Conservation (phyloP, 768 basidiomycete species). For the Amanita jacksonii region DNA sequence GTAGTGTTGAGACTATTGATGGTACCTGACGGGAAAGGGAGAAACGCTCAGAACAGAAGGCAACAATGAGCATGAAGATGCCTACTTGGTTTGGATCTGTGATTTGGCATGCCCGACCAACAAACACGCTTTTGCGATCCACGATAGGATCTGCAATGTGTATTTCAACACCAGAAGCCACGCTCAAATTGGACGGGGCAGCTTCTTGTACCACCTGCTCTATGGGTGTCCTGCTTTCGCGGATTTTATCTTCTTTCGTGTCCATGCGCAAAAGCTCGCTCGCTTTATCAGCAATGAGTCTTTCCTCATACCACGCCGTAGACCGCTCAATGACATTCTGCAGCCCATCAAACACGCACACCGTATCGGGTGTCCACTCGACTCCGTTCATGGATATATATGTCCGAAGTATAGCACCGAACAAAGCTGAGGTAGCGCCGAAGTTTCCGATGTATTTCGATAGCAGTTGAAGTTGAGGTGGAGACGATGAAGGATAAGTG, state of each 20-base stretch:
- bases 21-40: too few species aligned
- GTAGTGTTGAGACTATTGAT: constrained; percentile 51
- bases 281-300: constrained; percentile 42
- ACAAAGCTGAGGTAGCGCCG: constrained; percentile 62
- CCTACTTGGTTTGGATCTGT: constrained; percentile 66
- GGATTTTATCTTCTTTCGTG: constrained; percentile 16
- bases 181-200: constrained; percentile 9
- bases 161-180: constrained; percentile 57
- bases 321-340: constrained; percentile 65
- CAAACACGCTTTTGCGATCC: constrained; percentile 79
- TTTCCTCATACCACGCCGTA: constrained; percentile 63
- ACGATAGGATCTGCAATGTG: constrained; percentile 69
- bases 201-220: background rate
- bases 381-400: constrained; percentile 71
- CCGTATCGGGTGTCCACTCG: constrained; percentile 64
- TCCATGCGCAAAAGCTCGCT: constrained; percentile 52
- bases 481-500: constrained; percentile 54
- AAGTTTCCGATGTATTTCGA: constrained; percentile 79
- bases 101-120: constrained; percentile 79
- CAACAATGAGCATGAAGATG: constrained; percentile 6
- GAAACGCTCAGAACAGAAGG: too few species aligned
- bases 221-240: background rate
- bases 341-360: constrained; percentile 84
- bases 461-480: constrained; percentile 79
- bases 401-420: constrained; percentile 69